Evolutionary conservation across 148 eudicot genomes (phyloP).

Genomic region (Chenopodium formosanum): DNA sequence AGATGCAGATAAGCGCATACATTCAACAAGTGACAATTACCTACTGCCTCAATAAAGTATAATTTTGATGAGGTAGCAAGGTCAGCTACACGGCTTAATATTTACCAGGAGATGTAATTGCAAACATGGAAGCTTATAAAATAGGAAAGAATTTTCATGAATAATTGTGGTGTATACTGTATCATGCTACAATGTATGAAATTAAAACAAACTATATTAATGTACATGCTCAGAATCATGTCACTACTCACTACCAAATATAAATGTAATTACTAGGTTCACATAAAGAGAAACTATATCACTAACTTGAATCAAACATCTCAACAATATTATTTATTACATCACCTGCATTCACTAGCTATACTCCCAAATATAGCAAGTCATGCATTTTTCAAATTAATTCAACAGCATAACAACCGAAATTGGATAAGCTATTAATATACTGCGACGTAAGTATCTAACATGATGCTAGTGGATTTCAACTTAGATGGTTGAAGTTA

Average conservation of each 20-base stretch:
- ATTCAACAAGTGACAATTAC: no score
- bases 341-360: neutral
- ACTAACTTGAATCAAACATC: neutral
- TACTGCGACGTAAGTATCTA: neutral
- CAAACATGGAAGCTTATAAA: neutral
- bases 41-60: neutral
- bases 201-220: neutral
- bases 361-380: neutral
- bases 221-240: neutral
- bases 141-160: neutral
- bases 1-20: no score
- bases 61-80: neutral
- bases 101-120: neutral
- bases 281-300: neutral
- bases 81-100: neutral
- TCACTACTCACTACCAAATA: neutral
- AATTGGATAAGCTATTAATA: neutral
- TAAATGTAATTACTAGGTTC: neutral
- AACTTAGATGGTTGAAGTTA: no score
- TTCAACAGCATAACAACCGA: constrained; percentile 9
- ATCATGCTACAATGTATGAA: neutral
- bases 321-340: neutral
- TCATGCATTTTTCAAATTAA: neutral
- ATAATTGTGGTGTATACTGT: no score
- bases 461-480: neutral